phyloP scores from a whole-genome alignment of 805 yeast species.

The Yamadazyma sp. region DNA sequence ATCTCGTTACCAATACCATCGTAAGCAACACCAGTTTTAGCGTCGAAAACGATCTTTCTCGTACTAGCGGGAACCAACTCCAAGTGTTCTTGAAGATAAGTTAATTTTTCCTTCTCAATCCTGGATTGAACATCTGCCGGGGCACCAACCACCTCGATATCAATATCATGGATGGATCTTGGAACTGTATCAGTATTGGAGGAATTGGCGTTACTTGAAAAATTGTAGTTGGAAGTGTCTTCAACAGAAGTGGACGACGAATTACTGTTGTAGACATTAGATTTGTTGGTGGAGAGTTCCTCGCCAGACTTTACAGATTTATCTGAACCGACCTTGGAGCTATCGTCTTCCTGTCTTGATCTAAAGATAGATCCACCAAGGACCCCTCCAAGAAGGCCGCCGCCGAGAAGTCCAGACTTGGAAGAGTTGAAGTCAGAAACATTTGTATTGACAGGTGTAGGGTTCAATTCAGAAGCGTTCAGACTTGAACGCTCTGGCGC shows the following conservation, averaged over 20 bases:
- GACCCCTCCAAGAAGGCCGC: slow-evolving; percentile 6
- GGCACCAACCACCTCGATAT: slow-evolving; percentile 17
- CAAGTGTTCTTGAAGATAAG: slow-evolving; percentile 11
- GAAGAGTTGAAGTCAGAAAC: background rate
- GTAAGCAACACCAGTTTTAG: slow-evolving; percentile 18
- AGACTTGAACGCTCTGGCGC: background rate
- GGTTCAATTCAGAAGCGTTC: slow-evolving; percentile 3
- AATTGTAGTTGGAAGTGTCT: slow-evolving; percentile 9
- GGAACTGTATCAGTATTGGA: slow-evolving; percentile 9
- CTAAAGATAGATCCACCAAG: slow-evolving; percentile 8
- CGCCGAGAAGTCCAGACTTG: slow-evolving; percentile 7
- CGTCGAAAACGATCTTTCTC: slow-evolving; percentile 18
- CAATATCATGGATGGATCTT: slow-evolving; percentile 10
- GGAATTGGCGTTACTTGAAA: background rate
- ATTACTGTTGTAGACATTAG: slow-evolving; percentile 9
- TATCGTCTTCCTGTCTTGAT: slow-evolving; percentile 4
- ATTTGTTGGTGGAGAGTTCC: slow-evolving; percentile 1
- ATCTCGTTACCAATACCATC: slow-evolving; percentile 19
- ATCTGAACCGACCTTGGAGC: background rate
- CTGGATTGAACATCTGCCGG: slow-evolving; percentile 12
- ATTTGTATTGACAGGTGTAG: slow-evolving; percentile 5
- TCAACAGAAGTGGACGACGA: slow-evolving; percentile 14
- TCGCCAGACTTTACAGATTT: too few relatives aligned
- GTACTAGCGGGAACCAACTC: slow-evolving; percentile 16
- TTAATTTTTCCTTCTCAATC: slow-evolving; percentile 11